Conservation (phyloP, 768 basidiomycete genomes). For the Pleurotus tuoliensis region DNA sequence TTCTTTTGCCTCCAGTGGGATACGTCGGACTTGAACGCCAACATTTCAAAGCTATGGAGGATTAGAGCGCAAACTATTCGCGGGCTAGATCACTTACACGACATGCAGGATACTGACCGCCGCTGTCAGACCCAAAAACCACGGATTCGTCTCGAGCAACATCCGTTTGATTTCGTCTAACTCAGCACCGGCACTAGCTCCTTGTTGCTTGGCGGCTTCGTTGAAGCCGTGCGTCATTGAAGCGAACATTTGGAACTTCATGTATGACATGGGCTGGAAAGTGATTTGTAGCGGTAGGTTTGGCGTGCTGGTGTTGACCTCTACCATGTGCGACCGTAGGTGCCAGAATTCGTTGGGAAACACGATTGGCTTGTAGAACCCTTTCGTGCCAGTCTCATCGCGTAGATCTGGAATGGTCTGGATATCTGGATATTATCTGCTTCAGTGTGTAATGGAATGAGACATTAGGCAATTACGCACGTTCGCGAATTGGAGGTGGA, state of each 20-base stretch:
- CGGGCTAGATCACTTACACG: constrained; percentile 49
- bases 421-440: constrained; percentile 45
- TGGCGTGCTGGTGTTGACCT: constrained; percentile 82
- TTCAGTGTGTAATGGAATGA: constrained; percentile 3
- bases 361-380: constrained; percentile 81
- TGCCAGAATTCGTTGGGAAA: constrained; percentile 98
- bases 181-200: constrained; percentile 59
- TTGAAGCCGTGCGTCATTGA: constrained; percentile 85
- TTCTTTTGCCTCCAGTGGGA: constrained; percentile 94
- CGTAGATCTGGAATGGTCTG: constrained; percentile 55
- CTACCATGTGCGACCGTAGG: constrained; percentile 72
- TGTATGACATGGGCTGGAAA: constrained; percentile 80
- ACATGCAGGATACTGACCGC: constrained; percentile 85
- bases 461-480: constrained; percentile 38
- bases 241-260: constrained; percentile 86
- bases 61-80: constrained; percentile 1
- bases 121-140: constrained; percentile 80
- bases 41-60: constrained; percentile 76
- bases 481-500: constrained; percentile 56
- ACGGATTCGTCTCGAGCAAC: constrained; percentile 85
- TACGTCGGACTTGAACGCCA: constrained; percentile 94
- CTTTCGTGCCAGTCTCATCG: constrained; percentile 61
- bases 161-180: constrained; percentile 95
- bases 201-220: constrained; percentile 77
- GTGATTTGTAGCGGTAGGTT: constrained; percentile 75